These are phyloP conservation scores for Pseudocercospora pini-densiflorae DNA, from an alignment of 2,329 filamentous ascomycete genomes.

Conservation along the genomic window DNA sequence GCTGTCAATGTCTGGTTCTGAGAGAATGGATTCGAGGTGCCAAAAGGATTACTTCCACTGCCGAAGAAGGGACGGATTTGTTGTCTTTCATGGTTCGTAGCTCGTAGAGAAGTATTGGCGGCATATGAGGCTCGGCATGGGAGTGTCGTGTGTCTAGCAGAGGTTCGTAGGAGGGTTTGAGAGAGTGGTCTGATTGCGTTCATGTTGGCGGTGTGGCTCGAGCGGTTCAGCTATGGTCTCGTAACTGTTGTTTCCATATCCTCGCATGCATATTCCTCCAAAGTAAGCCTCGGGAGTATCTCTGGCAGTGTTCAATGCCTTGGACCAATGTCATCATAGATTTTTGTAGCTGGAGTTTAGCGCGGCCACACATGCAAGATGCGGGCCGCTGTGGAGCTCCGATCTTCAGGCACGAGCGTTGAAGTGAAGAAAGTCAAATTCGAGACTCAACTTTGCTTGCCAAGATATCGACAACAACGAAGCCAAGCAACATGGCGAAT, in stretches of 20 bases:
- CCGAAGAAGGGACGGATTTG: slow-evolving; percentile 45
- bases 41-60: slow-evolving; percentile 14
- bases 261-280: background rate
- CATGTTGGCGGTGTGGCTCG: slow-evolving; percentile 27
- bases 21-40: slow-evolving; percentile 49
- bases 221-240: background rate
- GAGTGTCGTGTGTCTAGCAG: slow-evolving; percentile 16
- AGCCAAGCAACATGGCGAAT: slow-evolving; percentile 24
- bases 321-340: slow-evolving; percentile 21
- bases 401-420: slow-evolving; percentile 18
- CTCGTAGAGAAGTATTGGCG: slow-evolving; percentile 18
- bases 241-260: background rate
- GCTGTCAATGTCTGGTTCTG: slow-evolving; percentile 75
- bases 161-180: slow-evolving; percentile 26
- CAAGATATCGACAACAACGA: slow-evolving; percentile 27
- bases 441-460: slow-evolving; percentile 18
- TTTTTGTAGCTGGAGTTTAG: slow-evolving; percentile 14
- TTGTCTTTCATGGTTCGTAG: slow-evolving; percentile 23
- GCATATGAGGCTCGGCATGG: slow-evolving; percentile 24
- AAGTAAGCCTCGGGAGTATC: background rate
- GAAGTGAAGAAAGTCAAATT: slow-evolving; percentile 15
- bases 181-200: slow-evolving; percentile 34
- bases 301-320: background rate
- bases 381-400: slow-evolving; percentile 8
- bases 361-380: slow-evolving; percentile 10